phyloP scores from a whole-genome alignment of 306 rosid species.

The Macrotyloma uniflorum region DNA sequence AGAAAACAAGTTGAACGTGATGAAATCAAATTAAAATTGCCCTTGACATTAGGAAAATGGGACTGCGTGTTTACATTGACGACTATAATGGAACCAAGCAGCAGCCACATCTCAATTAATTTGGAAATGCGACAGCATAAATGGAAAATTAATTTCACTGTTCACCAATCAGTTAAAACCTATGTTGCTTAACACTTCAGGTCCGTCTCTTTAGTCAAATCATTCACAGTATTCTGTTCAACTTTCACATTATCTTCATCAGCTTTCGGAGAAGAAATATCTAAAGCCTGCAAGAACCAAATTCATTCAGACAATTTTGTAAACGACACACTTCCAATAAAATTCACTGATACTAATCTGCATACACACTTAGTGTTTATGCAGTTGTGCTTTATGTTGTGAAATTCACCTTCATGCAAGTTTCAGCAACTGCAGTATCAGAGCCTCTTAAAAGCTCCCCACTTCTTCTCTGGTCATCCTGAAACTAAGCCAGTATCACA shows the following conservation, averaged over 20 bases:
- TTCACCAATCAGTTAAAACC: slow-evolving; percentile 28
- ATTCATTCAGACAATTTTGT: neutral
- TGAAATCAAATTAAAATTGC: neutral
- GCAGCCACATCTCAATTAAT: slow-evolving; percentile 31
- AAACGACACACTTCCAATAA: slow-evolving; percentile 1
- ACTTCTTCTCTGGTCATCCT: slow-evolving; percentile 57
- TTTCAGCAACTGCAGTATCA: slow-evolving; percentile 56
- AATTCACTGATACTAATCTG: slow-evolving; percentile 4
- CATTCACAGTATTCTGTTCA: slow-evolving; percentile 58
- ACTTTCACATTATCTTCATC: slow-evolving; percentile 65
- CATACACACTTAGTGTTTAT: neutral
- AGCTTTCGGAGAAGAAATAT: slow-evolving; percentile 53
- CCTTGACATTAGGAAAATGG: slow-evolving; percentile 9
- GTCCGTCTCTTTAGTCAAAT: slow-evolving; percentile 57
- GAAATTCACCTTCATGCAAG: slow-evolving; percentile 61
- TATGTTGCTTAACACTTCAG: slow-evolving; percentile 10
- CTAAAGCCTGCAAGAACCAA: slow-evolving; percentile 63
- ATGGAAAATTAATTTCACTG: slow-evolving; percentile 26
- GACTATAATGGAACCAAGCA: slow-evolving; percentile 11
- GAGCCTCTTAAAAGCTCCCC: slow-evolving; percentile 54
- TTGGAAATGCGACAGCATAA: slow-evolving; percentile 23
- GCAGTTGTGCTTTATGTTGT: slow-evolving; percentile 9
- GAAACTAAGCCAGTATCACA: slow-evolving; percentile 31
- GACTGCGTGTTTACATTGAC: neutral
- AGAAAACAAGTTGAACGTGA: neutral